Evolutionary conservation across 208 protist species (phyloP), one percentile per base, ranked within the genome.

Genomic region (Trypanosoma cruzi): DNA sequence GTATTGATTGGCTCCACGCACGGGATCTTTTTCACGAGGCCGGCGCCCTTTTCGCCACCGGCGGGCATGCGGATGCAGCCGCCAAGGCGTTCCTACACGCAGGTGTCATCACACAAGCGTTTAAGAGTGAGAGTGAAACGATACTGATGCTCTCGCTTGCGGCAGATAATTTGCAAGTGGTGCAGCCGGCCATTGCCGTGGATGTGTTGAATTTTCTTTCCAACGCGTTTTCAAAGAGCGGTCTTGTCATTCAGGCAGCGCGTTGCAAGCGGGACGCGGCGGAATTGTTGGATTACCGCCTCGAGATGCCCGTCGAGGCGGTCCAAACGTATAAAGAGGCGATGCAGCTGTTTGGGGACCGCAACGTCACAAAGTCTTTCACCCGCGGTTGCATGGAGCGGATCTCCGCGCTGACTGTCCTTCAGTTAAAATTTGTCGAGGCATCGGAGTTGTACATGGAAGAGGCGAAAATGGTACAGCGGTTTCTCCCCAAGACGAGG

Each of bases 21-120:
- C 83, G 82, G 26, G 89, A 94, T 46, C 28, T 73, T 28, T 92
- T 91, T 55, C 84, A 85, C 67, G 80, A 87, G n/a, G 78, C 84
- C 4, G 89, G 89, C n/a, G 67, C 80, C 0, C 69, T 92, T 37
- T 90, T 92, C 52, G 73, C 84, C 28, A 65, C 74, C 34, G 57
- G 73, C 37, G 89, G 86, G 16, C 74, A 77, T 55, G 44, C 79
- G 4, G 63, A 76, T 0, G 71, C 65, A 37, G 81, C 89, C 0
- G 86, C 86, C 2, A 70, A 71, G 22, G 79, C 79, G 56, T 82
- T 92, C 59, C 75, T 92, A 11, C 74, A 88, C 57, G 89, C 89
- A 28, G 78, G 86, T 48, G 80, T 88, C 60, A 92, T 94, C 66
- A 86, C 85, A 60, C 79, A 81, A 20, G 80, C 81, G 28, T 88